Conservation (phyloP, 768 basidiomycete genomes). For the Termitomyces sp. region DNA sequence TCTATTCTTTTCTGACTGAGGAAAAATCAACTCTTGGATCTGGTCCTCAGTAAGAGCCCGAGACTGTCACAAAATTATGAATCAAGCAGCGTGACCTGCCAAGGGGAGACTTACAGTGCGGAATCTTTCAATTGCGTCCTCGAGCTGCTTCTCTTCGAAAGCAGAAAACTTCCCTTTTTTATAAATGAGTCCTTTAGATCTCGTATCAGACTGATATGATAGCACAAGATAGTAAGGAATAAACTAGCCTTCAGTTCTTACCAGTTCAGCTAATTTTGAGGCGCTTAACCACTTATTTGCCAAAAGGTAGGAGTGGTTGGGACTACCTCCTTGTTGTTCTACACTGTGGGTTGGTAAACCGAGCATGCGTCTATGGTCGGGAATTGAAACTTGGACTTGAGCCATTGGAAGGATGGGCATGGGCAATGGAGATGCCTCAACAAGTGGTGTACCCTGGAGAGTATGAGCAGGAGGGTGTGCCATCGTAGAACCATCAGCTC, state of each 20-base stretch:
- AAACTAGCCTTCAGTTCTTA: slow-evolving; percentile 54
- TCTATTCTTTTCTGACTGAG: slow-evolving; percentile 52
- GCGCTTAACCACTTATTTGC: slow-evolving; percentile 78
- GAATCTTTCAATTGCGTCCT: slow-evolving; percentile 58
- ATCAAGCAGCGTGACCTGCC: not conserved
- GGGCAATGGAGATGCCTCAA: slow-evolving; percentile 11
- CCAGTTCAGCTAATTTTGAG: slow-evolving; percentile 61
- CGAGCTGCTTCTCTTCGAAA: slow-evolving; percentile 65
- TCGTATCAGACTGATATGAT: not conserved
- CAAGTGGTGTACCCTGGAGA: not conserved
- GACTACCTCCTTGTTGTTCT: slow-evolving; percentile 34
- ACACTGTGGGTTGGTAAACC: slow-evolving; percentile 35
- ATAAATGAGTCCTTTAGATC: slow-evolving; percentile 62
- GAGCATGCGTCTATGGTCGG: slow-evolving; percentile 28
- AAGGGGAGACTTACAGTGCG: slow-evolving; percentile 36
- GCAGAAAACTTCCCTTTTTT: slow-evolving; percentile 87
- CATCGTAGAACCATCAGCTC: slow-evolving; percentile 22
- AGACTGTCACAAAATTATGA: slow-evolving; percentile 25
- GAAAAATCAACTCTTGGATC: slow-evolving; percentile 60
- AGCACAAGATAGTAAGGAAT: not conserved
- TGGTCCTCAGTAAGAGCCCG: slow-evolving; percentile 50
- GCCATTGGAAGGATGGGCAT: slow-evolving; percentile 4
- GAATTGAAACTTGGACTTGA: not conserved
- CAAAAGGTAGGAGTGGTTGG: slow-evolving; percentile 61
- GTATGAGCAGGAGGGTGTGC: not conserved